Base-by-base conservation (phyloP, 805 yeast species). In the Lipomyces starkeyi region DNA sequence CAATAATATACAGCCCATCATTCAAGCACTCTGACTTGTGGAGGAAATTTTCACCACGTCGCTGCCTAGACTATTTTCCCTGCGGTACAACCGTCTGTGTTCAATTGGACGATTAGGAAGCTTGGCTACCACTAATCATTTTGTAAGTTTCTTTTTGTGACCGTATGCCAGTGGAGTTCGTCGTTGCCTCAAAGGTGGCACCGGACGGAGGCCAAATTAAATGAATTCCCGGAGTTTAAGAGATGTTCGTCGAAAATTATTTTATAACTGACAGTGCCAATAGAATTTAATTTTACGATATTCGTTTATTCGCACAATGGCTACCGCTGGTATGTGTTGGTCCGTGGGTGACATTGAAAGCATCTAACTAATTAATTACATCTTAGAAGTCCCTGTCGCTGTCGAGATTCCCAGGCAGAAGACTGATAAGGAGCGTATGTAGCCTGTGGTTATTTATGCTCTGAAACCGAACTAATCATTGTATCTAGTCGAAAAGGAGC, bases 401-500 rank as follows among this genome's bases (percentile, higher is more conserved):
- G 55, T 32, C 17, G 64, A 55, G 9, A 34, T 62, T 58, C 71
- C 74, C 9, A 71, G 66, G 69, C 72, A 59, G 63, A 73, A 73
- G 67, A 73, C 75, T 34, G 75, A 63, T 43, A 73, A 73, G 52
- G 75, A 73, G 63, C 65, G 74, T 69, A 59, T 47, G 74, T 69
- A 17, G 34, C 37, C 11, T 29, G 22, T 32, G 20, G 20, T 20
- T 17, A 11, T 29, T 4, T 17, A 2, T 8, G 11, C 22, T 20
- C 20, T 37, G 13, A 14, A 17, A 5, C n/a, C 5, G n/a, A 27
- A 17, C 63, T 56, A 20, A 54, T 54, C 11, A 6, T 29, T 4
- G 11, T 29, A 25, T 27, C n/a, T 25, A 69, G 72, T 91, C 63
- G 97, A 91, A 79, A 91, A 91, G 76, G 97, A 91, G 81, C 86